Conservation (phyloP, 441 rosid species). For the Croton setiger region DNA sequence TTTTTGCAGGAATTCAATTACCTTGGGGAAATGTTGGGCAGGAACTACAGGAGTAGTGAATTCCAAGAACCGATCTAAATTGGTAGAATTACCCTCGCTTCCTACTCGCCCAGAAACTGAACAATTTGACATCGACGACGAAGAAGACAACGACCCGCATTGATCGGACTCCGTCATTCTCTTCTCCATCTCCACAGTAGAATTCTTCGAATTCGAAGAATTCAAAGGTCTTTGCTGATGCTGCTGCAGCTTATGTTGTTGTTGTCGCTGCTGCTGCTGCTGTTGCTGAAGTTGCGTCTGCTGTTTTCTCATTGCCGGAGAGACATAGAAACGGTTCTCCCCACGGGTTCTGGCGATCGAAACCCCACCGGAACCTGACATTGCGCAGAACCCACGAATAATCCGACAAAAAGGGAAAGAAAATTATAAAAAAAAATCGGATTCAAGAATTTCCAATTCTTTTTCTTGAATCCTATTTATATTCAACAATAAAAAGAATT, state of each 20-base stretch:
- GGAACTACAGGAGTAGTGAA: constrained; percentile 65
- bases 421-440: background rate
- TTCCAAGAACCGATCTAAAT: constrained; percentile 79
- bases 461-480: constrained; percentile 2
- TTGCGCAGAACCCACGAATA: constrained; percentile 24
- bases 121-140: constrained; percentile 29
- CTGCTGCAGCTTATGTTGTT: constrained; percentile 16
- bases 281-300: constrained; percentile 29
- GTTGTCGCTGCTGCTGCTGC: constrained; percentile 5
- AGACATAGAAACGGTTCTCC: constrained; percentile 66
- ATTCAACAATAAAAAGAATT: no score
- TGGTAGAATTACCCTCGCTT: constrained; percentile 31
- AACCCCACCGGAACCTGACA: constrained; percentile 64
- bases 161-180: constrained; percentile 31
- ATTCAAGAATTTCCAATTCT: background rate
- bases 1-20: constrained; percentile 13
- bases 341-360: constrained; percentile 50
- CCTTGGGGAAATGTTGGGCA: constrained; percentile 67
- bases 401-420: background rate
- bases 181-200: constrained; percentile 22
- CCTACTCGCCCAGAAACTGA: constrained; percentile 32
- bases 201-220: constrained; percentile 19
- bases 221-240: constrained; percentile 25
- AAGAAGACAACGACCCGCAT: constrained; percentile 33
- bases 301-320: constrained; percentile 58